These are phyloP conservation scores for Fusarium hainanense DNA, from an alignment of 2,329 filamentous ascomycete genomes.

Conservation along the genomic window DNA sequence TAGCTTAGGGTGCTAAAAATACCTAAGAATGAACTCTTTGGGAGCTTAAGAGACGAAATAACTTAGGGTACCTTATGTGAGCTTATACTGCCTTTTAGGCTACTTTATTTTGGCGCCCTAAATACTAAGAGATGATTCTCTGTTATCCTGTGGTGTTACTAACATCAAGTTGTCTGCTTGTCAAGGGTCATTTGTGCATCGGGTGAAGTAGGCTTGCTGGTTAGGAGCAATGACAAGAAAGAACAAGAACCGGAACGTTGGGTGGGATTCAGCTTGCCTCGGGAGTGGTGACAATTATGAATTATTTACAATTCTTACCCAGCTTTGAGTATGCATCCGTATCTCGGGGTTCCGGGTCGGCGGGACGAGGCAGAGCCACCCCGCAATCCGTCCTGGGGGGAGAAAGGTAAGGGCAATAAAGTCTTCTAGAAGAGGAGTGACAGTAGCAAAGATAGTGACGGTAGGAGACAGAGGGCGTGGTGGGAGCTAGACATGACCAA, in stretches of 20 bases:
- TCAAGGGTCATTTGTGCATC: neutral
- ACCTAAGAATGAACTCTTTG: too few relatives aligned
- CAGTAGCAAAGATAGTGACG: slow-evolving; percentile 28
- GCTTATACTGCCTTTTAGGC: neutral
- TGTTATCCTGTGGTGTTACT: neutral
- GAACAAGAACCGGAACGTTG: slow-evolving; percentile 19
- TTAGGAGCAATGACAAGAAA: slow-evolving; percentile 8
- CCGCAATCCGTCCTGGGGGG: slow-evolving; percentile 35
- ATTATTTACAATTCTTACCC: slow-evolving; percentile 30
- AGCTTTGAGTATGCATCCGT: slow-evolving; percentile 27
- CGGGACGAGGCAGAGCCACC: slow-evolving; percentile 35
- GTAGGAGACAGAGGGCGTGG: slow-evolving; percentile 15
- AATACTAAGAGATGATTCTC: neutral
- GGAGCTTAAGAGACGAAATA: neutral
- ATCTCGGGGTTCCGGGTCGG: slow-evolving; percentile 44
- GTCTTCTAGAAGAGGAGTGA: slow-evolving; percentile 44
- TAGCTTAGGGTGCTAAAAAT: neutral
- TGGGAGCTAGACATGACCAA: slow-evolving; percentile 36
- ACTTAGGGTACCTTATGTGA: neutral
- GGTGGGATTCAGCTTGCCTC: slow-evolving; percentile 24
- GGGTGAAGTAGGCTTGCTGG: slow-evolving; percentile 15
- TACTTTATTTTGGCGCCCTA: neutral
- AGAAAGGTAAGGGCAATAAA: slow-evolving; percentile 12
- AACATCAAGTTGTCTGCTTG: neutral
- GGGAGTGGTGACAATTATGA: slow-evolving; percentile 45